Evolutionary conservation across 2,329 filamentous ascomycete species (phyloP).

Genomic region (Camillea tinctor): DNA sequence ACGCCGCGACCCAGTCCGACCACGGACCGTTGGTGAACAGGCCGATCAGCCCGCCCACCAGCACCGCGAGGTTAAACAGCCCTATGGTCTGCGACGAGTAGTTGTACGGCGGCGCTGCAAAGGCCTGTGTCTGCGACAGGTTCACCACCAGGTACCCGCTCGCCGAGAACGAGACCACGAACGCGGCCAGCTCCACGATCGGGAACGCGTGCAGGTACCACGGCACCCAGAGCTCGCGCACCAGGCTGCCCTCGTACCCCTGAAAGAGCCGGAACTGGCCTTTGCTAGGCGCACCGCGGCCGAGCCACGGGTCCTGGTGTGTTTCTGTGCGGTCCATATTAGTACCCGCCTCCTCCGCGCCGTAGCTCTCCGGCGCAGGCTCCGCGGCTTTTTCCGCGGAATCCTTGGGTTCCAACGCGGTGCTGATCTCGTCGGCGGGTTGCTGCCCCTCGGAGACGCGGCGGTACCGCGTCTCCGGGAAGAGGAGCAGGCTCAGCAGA

Average conservation of each 20-base stretch:
- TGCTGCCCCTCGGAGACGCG: conserved; percentile 44
- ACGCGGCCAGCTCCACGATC: conserved; percentile 61
- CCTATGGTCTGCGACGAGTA: conserved; percentile 35
- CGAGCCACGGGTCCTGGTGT: conserved; percentile 53
- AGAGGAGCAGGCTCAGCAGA: conserved; percentile 55
- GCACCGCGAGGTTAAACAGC: conserved; percentile 48
- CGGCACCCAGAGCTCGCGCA: conserved; percentile 57
- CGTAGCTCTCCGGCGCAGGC: conserved; percentile 4
- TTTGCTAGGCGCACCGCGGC: conserved; percentile 53
- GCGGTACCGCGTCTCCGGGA: conserved; percentile 63
- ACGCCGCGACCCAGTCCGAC: conserved; percentile 42
- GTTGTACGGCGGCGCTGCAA: conserved; percentile 13
- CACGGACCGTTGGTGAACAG: conserved; percentile 42
- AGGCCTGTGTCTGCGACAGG: conserved; percentile 42
- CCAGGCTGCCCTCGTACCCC: conserved; percentile 44
- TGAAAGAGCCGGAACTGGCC: conserved; percentile 56
- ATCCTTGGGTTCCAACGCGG: background rate
- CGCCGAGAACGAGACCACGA: conserved; percentile 53
- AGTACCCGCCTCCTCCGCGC: conserved; percentile 10
- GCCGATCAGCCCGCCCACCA: conserved; percentile 41
- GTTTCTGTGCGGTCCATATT: conserved; percentile 34
- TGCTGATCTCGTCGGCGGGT: conserved; percentile 19
- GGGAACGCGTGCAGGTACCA: conserved; percentile 63
- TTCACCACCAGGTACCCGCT: conserved; percentile 51
- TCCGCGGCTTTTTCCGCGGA: background rate